Percentiles rank a stretch among this genome's conserved stretches.
Evolutionary conservation across 1,139 yeast genomes (phyloP).

Genomic region (Geotrichum australiense): DNA sequence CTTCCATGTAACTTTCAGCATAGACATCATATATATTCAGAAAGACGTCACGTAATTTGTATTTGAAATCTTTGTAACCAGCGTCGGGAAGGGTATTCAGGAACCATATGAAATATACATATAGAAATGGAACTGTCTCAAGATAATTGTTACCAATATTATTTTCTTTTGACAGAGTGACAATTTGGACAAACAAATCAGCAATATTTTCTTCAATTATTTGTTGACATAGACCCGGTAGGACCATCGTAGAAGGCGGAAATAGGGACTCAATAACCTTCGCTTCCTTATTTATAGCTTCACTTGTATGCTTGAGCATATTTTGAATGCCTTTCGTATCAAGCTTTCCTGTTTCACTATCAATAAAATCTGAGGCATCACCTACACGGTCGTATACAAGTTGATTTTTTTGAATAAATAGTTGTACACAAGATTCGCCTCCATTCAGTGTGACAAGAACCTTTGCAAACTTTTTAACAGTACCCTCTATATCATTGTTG

Average conservation of each 20-base stretch:
- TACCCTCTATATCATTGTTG: constrained; percentile 41
- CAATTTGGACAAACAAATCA: constrained; percentile 29
- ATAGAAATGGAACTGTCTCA: constrained; percentile 18
- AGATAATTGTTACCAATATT: constrained; percentile 9
- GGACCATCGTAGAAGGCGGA: constrained; percentile 27
- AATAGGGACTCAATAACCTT: constrained; percentile 36
- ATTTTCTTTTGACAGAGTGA: constrained; percentile 20
- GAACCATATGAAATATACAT: constrained; percentile 17
- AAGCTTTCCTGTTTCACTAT: constrained; percentile 28
- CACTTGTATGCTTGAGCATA: constrained; percentile 32
- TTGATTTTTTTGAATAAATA: constrained; percentile 42
- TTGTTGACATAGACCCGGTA: constrained; percentile 30
- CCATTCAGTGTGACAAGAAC: constrained; percentile 37
- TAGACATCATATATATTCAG: constrained; percentile 13
- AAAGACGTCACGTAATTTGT: constrained; percentile 11
- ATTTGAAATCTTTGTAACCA: constrained; percentile 6
- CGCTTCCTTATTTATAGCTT: constrained; percentile 34
- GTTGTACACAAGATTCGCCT: constrained; percentile 41
- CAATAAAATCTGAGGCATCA: constrained; percentile 22
- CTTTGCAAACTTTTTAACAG: constrained; percentile 33
- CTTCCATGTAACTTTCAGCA: constrained; percentile 13
- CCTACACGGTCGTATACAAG: constrained; percentile 28
- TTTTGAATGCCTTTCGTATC: constrained; percentile 29
- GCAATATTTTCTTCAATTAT: constrained; percentile 35
- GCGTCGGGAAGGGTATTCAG: constrained; percentile 14